These are phyloP conservation scores for Phytophthora hibernalis DNA, from an alignment of 352 stramenopile species.

Conservation along the genomic window DNA sequence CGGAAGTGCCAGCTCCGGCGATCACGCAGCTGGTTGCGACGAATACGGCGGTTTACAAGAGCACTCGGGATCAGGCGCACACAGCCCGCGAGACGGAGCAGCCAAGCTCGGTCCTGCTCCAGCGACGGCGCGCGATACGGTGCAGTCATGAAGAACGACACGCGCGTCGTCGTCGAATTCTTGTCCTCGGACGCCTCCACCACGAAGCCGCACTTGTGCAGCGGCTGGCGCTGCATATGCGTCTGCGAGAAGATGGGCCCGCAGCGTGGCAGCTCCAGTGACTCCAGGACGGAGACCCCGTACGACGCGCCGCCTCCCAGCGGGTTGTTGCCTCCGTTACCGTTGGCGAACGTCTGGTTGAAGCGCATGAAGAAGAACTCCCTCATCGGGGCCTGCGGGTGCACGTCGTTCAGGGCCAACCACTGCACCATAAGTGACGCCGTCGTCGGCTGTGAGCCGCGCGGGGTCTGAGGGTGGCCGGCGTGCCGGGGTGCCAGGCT, in stretches of 20 bases:
- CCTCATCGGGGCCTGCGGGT: constrained; percentile 57
- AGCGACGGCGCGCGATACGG: constrained; percentile 47
- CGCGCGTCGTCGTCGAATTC: constrained; percentile 64
- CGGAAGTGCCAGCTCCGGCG: constrained; percentile 63
- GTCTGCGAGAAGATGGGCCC: constrained; percentile 54
- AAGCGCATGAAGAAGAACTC: constrained; percentile 88
- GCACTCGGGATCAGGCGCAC: constrained; percentile 69
- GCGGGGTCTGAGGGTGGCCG: constrained; percentile 33
- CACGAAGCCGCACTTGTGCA: constrained; percentile 79
- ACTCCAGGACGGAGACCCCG: constrained; percentile 74
- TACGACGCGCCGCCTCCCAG: constrained; percentile 50
- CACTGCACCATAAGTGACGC: constrained; percentile 69
- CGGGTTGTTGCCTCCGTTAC: constrained; percentile 41
- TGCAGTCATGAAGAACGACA: constrained; percentile 79
- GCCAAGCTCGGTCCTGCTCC: constrained; percentile 59
- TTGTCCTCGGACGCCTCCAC: constrained; percentile 71
- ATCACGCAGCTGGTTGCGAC: constrained; percentile 64
- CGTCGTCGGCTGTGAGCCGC: constrained; percentile 28
- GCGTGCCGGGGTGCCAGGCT: constrained; percentile 35
- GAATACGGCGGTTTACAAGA: constrained; percentile 79
- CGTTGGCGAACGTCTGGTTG: constrained; percentile 60
- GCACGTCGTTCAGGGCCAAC: constrained; percentile 72
- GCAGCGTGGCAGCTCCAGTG: constrained; percentile 63
- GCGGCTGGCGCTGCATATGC: constrained; percentile 52
- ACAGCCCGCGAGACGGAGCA: constrained; percentile 61